A percentile compares a stretch with the other conserved stretches of the same genome.
Conservation (phyloP, 2,329 filamentous ascomycete genomes). For the Nemania sp. region DNA sequence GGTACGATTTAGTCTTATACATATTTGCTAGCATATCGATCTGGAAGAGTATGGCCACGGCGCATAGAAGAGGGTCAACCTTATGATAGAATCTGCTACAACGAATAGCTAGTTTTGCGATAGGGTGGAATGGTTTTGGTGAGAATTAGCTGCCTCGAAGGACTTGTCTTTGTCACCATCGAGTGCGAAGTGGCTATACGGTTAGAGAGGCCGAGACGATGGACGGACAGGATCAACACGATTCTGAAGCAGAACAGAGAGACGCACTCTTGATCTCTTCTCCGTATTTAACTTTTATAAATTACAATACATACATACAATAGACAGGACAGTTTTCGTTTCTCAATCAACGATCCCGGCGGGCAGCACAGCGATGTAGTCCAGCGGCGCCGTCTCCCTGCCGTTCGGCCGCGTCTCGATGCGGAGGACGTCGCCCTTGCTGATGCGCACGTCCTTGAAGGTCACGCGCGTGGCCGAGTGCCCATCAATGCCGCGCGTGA, state of each 20-base stretch:
- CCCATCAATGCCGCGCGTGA: slow-evolving; percentile 63
- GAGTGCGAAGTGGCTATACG: neutral
- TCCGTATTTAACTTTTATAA: too few relatives aligned
- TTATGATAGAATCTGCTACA: neutral
- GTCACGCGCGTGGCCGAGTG: slow-evolving; percentile 68
- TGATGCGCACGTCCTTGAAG: slow-evolving; percentile 42
- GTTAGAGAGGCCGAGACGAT: neutral
- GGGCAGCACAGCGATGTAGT: slow-evolving; percentile 68
- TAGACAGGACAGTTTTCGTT: neutral
- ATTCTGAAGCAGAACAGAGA: neutral
- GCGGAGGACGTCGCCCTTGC: slow-evolving; percentile 38
- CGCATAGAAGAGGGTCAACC: neutral
- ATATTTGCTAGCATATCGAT: neutral
- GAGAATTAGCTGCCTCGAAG: neutral
- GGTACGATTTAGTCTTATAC: neutral
- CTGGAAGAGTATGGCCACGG: neutral
- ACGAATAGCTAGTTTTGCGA: neutral
- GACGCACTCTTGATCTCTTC: too few relatives aligned
- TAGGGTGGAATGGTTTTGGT: neutral
- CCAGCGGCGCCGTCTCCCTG: slow-evolving; percentile 66
- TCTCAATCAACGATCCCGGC: slow-evolving; percentile 57
- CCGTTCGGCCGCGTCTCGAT: slow-evolving; percentile 61
- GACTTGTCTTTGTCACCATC: neutral
- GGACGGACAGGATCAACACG: neutral
- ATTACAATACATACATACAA: neutral